Base-by-base conservation (phyloP, 495 filamentous ascomycete genomes). In the Daldinia loculata region DNA sequence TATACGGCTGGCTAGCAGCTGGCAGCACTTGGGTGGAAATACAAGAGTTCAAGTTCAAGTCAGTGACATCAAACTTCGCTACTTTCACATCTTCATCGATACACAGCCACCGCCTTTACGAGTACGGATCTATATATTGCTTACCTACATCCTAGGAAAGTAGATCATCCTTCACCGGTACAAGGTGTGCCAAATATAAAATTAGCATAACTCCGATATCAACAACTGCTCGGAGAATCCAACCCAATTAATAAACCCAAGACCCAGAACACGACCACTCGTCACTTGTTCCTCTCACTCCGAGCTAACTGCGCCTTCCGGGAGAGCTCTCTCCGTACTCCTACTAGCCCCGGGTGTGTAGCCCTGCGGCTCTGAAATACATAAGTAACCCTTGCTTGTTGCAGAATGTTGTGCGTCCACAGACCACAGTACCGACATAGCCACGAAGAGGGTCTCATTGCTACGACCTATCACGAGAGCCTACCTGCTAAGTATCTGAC, bases 261-360 rank as follows among this genome's bases (percentile, higher is more conserved):
- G 7, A 24, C 43, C 17, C 17, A 9, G n/a, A 19, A 24, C 43
- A 48, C 17, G 3, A 48, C 43, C 19, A 6, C 19, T 48, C 19
- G 3, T 22, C 6, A 22, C 17, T 45, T 19, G 17, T 22, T 19
- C 3, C 7, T 9, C 41, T 45, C 24, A 12, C 22, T 27, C 39
- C n/a, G 7, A 29, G 14, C 8, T 9, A 14, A 14, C 66, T 63
- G 59, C 53, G 66, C 66, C 52, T 15, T 51, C 38, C 57, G 66
- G 43, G 51, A 11, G 9, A 14, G 45, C 19, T 39, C 19, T 14
- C 19, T 56, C 59, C 66, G 66, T 52, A 29, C 32, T 62, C 29
- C 45, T 43, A 45, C 43, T 38, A 32, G 19, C 14, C 6, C 15
- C 29, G 19, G 41, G 19, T 36, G 19, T 32, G 41, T 24, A n/a